These are phyloP conservation scores for Agrocybe pediades DNA, from an alignment of 768 basidiomycete genomes.

Conservation along the genomic window DNA sequence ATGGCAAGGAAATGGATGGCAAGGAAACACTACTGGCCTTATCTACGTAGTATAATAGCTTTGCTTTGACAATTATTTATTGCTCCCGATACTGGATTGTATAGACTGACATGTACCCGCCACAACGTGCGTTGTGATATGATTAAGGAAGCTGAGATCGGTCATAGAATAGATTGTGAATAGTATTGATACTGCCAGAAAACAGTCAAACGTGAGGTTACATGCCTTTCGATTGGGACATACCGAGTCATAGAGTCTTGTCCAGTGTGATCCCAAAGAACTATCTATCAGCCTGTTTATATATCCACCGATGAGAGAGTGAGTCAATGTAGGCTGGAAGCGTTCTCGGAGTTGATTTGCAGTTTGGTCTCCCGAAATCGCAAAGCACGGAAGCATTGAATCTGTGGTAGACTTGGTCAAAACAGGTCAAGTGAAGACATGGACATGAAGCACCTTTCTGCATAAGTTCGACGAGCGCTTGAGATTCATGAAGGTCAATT, in stretches of 20 bases:
- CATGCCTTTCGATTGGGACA: slow-evolving; percentile 22
- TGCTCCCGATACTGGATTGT: not conserved
- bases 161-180: slow-evolving; percentile 81
- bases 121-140: not conserved
- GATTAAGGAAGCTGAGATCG: not conserved
- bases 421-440: not conserved
- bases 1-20: slow-evolving; percentile 4
- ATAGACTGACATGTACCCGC: not conserved
- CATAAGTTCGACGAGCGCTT: slow-evolving; percentile 90
- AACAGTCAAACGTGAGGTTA: not conserved
- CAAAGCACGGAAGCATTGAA: slow-evolving; percentile 89
- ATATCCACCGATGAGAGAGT: slow-evolving; percentile 81
- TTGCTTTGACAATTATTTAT: not conserved
- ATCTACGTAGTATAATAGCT: not conserved
- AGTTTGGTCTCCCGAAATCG: slow-evolving; percentile 88
- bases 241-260: slow-evolving; percentile 93
- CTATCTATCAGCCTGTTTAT: slow-evolving; percentile 89
- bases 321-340: slow-evolving; percentile 89
- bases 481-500: slow-evolving; percentile 3
- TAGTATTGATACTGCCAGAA: slow-evolving; percentile 84
- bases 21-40: not conserved
- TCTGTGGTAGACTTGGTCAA: slow-evolving; percentile 45
- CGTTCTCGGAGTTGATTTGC: slow-evolving; percentile 87
- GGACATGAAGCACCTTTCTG: slow-evolving; percentile 69
- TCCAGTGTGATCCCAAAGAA: slow-evolving; percentile 93